Evolutionary conservation across 2,329 filamentous ascomycete genomes (phyloP), one percentile per base, ranked within the genome.

Genomic region (Fusarium sp.): DNA sequence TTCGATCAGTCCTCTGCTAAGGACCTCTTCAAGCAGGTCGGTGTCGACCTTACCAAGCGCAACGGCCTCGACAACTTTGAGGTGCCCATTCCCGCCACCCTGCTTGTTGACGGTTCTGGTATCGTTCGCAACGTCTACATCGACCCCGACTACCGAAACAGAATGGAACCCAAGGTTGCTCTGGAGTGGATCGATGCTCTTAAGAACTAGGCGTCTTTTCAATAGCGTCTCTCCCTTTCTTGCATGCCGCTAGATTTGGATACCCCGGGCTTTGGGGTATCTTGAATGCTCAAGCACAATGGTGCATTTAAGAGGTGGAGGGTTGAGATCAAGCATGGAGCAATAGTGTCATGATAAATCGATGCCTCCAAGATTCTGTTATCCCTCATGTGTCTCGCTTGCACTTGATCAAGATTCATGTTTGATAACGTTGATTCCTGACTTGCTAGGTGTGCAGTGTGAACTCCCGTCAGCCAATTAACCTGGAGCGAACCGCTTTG

Each of bases 21-120:
- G 63, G 78, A 33, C 58, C 72, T 2, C 3, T 80, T 83, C 59
- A 67, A 76, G 7, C 57, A 64, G 0, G 43, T 82, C 9, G 82
- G 82, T 1, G 30, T 79, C 58, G 79, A 84, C 61, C 75, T 84
- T 37, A 70, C 75, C 38, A 67, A 65, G 27, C 65, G 78, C 9
- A 84, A 85, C 63, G 84, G 84, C 7, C 79, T 85, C 58, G 81
- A 83, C 62, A 80, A 78, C 3, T 76, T 79, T 33, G 81, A 82
- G 40, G 78, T 86, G 9, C 84, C 84, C 2, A 70, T 85, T 15
- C 84, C 84, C 4, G 79, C 82, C 2, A 84, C 81, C 1, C 63
- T 86, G 9, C 69, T 85, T 40, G 81, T 86, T 0, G 82, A 84
- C 64, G 61, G 71, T 61, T 70, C 78, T 6, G 82, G 83, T 0